Evolutionary conservation across 2,329 filamentous ascomycete species (phyloP), one percentile per base, ranked within the genome.

Genomic region (Aspergillus cejpii): DNA sequence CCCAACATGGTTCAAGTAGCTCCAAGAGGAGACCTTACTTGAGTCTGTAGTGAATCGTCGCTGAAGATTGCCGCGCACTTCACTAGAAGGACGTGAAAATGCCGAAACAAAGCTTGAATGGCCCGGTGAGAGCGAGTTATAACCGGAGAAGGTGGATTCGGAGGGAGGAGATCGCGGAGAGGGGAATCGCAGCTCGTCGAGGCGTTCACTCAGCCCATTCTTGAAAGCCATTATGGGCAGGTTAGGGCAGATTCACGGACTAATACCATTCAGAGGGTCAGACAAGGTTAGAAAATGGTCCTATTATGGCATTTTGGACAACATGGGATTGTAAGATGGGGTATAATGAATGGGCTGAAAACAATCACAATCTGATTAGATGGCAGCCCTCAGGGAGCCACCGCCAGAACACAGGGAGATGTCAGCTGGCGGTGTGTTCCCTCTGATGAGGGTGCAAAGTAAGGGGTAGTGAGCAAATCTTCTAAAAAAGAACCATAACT

Each of bases 31-130:
- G 69, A 91, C 74, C 77, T 89, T 78, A 69, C 87, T 77, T 71
- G 87, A 83, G 71, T 95, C 94, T 46, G 90, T 92, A 52, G 91
- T 97, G 71, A 97, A 97, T 63, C 91, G 85, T 62, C 91, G 84
- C 69, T 90, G 87, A 64, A 97, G 76, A 58, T 82, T 83, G 52
- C 81, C 80, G 68, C 90, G 83, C 54, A 79, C 78, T 63, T 94
- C 87, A 66, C 80, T 77, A 52, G 77, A 66, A 50, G 74, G 66
- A 45, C 73, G 66, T 46, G 74, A 69, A 53, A 77, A 74, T 54
- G 78, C 78, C 39, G 71, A 74, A 65, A 82, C 75, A 62, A 81
- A 80, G 61, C 73, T 75, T 62, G 79, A 77, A 67, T 84, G 84
- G 65, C 69, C 68, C 52, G 86, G 82, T 57, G 81, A 79, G 61